Evolutionary conservation across 345 rosid species (phyloP), one percentile per base, ranked within the genome.

Genomic region (Brassica cretica): DNA sequence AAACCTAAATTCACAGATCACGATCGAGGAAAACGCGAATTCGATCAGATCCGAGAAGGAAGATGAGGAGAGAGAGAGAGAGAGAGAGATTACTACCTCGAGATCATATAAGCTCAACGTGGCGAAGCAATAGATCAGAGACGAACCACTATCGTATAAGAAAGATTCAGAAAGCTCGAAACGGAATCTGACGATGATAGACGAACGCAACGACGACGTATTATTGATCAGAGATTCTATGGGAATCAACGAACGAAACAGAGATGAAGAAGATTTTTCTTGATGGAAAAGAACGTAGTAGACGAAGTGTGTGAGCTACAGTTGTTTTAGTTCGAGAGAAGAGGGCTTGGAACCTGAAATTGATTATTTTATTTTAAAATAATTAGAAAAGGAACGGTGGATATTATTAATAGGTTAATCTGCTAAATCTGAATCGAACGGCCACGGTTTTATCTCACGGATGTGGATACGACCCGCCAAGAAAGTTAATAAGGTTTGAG

Each of bases 31-130:
- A 32, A 46, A 16, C 18, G 3, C 30, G 53, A 29, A 74, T 0
- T 25, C 71, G 82, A 74, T 80, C 77, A 68, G 84, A 81, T 77
- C 78, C 62, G 56, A 70, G 53, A 74, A 66, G 73, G 46, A 55
- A 3, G 0, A 3, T 65, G 59, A 29, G 12, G 9, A 56, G 12
- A 0, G 65, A 65, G 27, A 5, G 12, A 0, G 65, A 65, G 27
- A 5, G 6, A 60, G 35, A 64, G 49, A 68, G 71, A 72, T 46
- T 62, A 62, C 25, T 62, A 76, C 81, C 81, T 81, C 24, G 62
- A 72, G 62, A 76, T 76, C 78, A 71, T 33, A 71, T 44, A 70
- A 71, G 58, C 66, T 37, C 44, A 7, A 37, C 44, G 44, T 33
- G 37, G 8, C 37, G 37, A 33, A 33, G 39, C 39, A 6, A 27